phyloP scores from a whole-genome alignment of 768 basidiomycete genomes.

The Xerocomus potaroensis region DNA sequence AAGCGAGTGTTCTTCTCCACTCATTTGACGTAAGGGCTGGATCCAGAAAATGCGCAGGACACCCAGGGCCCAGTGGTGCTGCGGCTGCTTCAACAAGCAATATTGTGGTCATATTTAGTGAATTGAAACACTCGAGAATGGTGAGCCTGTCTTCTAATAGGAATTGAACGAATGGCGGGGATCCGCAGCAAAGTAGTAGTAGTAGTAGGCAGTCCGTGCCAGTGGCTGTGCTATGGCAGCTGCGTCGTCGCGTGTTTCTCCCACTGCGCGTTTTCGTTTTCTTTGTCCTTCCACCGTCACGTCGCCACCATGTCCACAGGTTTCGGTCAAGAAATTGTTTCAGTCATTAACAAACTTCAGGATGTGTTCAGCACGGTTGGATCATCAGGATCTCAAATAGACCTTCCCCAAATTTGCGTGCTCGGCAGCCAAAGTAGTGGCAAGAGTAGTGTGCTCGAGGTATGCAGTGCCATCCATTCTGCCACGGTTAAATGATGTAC shows the following conservation, averaged over 20 bases:
- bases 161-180: too few species aligned
- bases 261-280: constrained; percentile 1
- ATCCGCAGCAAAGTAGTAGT: too few species aligned
- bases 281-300: constrained; percentile 15
- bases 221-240: constrained; percentile 26
- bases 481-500: constrained; percentile 4
- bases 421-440: constrained; percentile 90
- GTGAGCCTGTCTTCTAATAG: not conserved
- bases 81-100: not conserved
- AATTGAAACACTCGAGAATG: not conserved
- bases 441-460: constrained; percentile 91
- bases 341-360: constrained; percentile 83
- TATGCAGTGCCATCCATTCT: constrained; percentile 29
- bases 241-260: constrained; percentile 23
- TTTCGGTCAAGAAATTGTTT: constrained; percentile 78
- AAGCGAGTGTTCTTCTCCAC: not conserved
- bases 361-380: constrained; percentile 88
- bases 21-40: constrained; percentile 9
- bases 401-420: constrained; percentile 90
- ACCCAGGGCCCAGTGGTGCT: not conserved
- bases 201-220: not conserved
- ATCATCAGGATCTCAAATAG: constrained; percentile 71
- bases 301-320: constrained; percentile 45
- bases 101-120: not conserved
- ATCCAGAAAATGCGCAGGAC: not conserved